A percentile compares a stretch with the other conserved stretches of the same genome.
phyloP scores from a whole-genome alignment of 176 grass and related monocot genomes.

The Alopecurus myosuroides region DNA sequence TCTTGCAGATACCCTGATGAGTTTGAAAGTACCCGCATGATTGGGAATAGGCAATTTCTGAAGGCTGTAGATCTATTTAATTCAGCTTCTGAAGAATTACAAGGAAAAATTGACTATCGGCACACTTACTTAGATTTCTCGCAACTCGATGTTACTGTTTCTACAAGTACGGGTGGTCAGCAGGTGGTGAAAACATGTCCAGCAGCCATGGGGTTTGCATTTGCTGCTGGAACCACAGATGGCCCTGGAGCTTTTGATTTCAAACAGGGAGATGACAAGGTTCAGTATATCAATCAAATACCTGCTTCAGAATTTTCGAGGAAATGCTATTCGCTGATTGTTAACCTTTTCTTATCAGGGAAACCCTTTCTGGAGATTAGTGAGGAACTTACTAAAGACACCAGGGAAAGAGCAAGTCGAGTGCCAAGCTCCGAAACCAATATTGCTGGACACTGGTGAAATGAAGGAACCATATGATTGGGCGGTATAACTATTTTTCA shows the following conservation, averaged over 20 bases:
- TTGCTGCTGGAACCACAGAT: constrained; percentile 98
- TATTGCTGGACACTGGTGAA: constrained; percentile 97
- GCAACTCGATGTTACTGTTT: constrained; percentile 60
- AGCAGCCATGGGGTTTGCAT: constrained; percentile 92
- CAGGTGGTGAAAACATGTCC: constrained; percentile 81
- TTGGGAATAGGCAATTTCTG: constrained; percentile 78
- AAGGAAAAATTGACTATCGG: constrained; percentile 70
- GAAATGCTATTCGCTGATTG: constrained; percentile 17
- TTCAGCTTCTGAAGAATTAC: constrained; percentile 73
- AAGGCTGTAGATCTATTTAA: constrained; percentile 87
- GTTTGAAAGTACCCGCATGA: constrained; percentile 92
- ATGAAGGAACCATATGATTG: constrained; percentile 92
- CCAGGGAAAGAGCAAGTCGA: constrained; percentile 71
- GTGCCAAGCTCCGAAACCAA: constrained; percentile 93
- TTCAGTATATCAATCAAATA: constrained; percentile 37
- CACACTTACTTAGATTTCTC: constrained; percentile 93
- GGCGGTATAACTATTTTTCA: constrained; percentile 63
- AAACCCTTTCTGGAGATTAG: constrained; percentile 91
- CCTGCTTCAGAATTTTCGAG: constrained; percentile 1
- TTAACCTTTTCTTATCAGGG: constrained; percentile 50
- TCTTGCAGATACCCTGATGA: constrained; percentile 85
- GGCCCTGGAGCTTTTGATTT: constrained; percentile 98
- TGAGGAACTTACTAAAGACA: constrained; percentile 78
- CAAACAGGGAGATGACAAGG: constrained; percentile 85
- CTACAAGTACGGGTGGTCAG: constrained; percentile 39